phyloP scores from a whole-genome alignment of 1,284 basidiomycete genomes.

The Puccinia hordei region DNA sequence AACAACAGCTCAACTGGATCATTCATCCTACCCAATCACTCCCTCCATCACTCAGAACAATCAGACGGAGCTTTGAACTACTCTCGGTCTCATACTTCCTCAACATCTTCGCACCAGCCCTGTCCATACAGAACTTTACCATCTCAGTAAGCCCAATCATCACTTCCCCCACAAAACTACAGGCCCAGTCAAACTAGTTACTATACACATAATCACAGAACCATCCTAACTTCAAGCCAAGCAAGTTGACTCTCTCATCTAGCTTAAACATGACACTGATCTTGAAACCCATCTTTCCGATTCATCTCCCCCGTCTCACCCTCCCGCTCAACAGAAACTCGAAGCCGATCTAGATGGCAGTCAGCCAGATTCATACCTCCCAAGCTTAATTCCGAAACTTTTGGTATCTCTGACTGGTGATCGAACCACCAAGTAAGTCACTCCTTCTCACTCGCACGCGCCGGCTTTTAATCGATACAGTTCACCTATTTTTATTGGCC shows the following conservation, averaged over 20 bases:
- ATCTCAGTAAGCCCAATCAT: conserved; percentile 27
- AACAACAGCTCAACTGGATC: neutral
- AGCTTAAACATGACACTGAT: neutral
- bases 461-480: neutral
- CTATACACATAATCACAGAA: neutral
- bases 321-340: conserved; percentile 27
- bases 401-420: conserved; percentile 40
- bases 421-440: conserved; percentile 38
- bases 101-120: conserved; percentile 30
- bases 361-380: conserved; percentile 38
- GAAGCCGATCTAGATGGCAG: conserved; percentile 45
- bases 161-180: neutral
- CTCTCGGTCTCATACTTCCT: conserved; percentile 44
- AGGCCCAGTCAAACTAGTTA: neutral
- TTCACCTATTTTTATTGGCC: neutral
- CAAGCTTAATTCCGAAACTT: conserved; percentile 30
- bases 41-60: conserved; percentile 25
- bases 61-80: conserved; percentile 32
- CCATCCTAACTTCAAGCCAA: neutral
- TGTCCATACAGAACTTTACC: conserved; percentile 36
- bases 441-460: neutral
- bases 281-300: neutral
- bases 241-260: neutral
- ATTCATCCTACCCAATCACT: conserved; percentile 29
- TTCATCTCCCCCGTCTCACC: neutral